Evolutionary conservation across 257 asterid genomes (phyloP), one percentile per base, ranked within the genome.

Genomic region (Forsythia viridissima): DNA sequence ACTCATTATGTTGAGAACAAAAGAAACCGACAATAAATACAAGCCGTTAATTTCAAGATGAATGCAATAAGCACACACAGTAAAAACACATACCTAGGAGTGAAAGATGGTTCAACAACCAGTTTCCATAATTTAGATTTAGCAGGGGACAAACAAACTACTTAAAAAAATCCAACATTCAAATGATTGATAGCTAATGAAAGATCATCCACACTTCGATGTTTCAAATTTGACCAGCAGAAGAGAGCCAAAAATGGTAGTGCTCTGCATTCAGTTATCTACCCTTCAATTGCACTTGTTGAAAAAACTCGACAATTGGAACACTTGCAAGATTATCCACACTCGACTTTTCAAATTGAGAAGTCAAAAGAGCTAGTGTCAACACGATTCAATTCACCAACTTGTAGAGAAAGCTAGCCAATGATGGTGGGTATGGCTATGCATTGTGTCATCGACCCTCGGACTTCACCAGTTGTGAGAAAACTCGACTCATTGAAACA

Each of bases 391-490:
- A 52, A 18, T 15, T 51, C 5, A 15, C 63, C 24, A 8, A 3
- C 15, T 59, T 20, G 68, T 21, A 21, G 4, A 8, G 30, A 38
- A 51, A 55, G 40, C n/a, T 12, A 38, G 36, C 9, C 21, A 43
- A 76, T 46, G 44, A 57, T 61, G 36, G 20, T 42, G 1, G 34
- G 30, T 8, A 57, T 11, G 21, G 8, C 48, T 51, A 30, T 2
- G 30, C 21, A 65, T 66, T 75, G 70, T 24, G n/a, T 86, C 85
- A 92, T 83, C 96, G 88, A 71, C 94, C 96, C 87, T 92, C 97
- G 2, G 96, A 88, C 39, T 91, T 91, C 51, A 88, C 77, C 74
- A 92, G 85, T 70, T 91, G 97, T 3, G 97, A 92, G 88, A 92
- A 92, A 15, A 92, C 97, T 73, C 84, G 70, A 80, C 91, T 90